Conservation (phyloP, 116 monocot genomes). For the Posidonia oceanica region DNA sequence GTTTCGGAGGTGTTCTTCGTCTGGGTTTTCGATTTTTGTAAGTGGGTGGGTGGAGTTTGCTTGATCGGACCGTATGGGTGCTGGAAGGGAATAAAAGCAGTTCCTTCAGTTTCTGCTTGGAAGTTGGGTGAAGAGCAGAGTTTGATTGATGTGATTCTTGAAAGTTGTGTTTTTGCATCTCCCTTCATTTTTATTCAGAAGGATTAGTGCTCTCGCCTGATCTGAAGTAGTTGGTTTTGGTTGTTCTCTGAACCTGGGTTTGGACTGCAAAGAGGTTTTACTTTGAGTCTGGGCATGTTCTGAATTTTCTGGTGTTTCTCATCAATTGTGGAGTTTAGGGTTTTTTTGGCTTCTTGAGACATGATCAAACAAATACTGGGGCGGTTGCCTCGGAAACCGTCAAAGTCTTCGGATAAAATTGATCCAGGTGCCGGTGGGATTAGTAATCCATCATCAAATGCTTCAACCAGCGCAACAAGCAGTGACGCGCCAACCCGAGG, state of each 20-base stretch:
- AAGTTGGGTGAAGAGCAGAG: background rate
- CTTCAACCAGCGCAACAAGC: constrained; percentile 21
- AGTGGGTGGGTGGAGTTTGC: too few relatives aligned
- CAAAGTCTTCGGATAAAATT: constrained; percentile 27
- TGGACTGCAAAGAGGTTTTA: background rate
- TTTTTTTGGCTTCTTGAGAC: background rate
- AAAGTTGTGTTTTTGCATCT: background rate
- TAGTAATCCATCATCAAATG: constrained; percentile 2
- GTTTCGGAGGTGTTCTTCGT: too few relatives aligned
- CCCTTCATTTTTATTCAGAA: too few relatives aligned
- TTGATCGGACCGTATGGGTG: too few relatives aligned
- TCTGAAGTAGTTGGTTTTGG: background rate
- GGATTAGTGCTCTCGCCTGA: too few relatives aligned
- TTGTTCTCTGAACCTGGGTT: background rate
- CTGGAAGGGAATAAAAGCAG: too few relatives aligned
- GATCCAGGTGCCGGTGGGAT: constrained; percentile 10
- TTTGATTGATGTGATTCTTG: background rate
- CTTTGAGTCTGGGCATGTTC: background rate
- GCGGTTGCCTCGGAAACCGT: constrained; percentile 40
- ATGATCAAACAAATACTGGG: constrained; percentile 58
- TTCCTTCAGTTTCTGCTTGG: too few relatives aligned
- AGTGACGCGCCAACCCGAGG: constrained; percentile 9
- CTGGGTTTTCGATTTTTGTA: too few relatives aligned
- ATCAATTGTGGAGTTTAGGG: background rate
- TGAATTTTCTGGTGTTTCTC: background rate